Evolutionary conservation across 208 protist genomes (phyloP).

Genomic region (Sergeia podlipaevii): DNA sequence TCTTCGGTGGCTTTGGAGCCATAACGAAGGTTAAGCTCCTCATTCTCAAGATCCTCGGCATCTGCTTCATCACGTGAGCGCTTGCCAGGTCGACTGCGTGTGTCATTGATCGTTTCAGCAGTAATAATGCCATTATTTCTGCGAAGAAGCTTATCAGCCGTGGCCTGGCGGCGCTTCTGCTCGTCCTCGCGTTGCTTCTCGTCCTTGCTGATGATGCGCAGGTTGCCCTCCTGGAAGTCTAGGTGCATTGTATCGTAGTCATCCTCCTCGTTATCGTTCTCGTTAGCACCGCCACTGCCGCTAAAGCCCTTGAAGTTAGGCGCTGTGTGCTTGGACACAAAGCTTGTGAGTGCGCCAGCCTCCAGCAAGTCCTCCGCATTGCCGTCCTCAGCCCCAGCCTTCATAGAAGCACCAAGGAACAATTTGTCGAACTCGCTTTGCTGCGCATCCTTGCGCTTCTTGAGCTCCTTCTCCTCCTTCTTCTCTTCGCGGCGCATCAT

Average conservation of each 20-base stretch:
- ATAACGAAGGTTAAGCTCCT: constrained; percentile 74
- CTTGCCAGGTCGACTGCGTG: constrained; percentile 38
- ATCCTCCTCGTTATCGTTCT: constrained; percentile 6
- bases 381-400: constrained; percentile 48
- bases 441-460: constrained; percentile 44
- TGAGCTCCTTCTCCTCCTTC: constrained; percentile 61
- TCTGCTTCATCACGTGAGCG: constrained; percentile 49
- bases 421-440: constrained; percentile 81
- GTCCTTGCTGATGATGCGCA: constrained; percentile 78
- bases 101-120: constrained; percentile 51
- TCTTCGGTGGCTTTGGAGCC: constrained; percentile 49
- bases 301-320: constrained; percentile 16
- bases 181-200: constrained; percentile 63
- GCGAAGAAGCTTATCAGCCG: constrained; percentile 70
- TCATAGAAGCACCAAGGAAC: constrained; percentile 64
- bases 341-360: constrained; percentile 68
- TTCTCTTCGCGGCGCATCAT: constrained; percentile 83
- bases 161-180: constrained; percentile 30
- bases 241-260: constrained; percentile 62
- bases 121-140: constrained; percentile 30
- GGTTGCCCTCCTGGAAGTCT: constrained; percentile 77
- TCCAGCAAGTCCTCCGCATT: constrained; percentile 67
- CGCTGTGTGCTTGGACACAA: constrained; percentile 52
- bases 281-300: constrained; percentile 7
- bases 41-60: constrained; percentile 79